Evolutionary conservation across 2,329 filamentous ascomycete genomes (phyloP), one percentile per base, ranked within the genome.

Genomic region (Colletotrichum spinosum): DNA sequence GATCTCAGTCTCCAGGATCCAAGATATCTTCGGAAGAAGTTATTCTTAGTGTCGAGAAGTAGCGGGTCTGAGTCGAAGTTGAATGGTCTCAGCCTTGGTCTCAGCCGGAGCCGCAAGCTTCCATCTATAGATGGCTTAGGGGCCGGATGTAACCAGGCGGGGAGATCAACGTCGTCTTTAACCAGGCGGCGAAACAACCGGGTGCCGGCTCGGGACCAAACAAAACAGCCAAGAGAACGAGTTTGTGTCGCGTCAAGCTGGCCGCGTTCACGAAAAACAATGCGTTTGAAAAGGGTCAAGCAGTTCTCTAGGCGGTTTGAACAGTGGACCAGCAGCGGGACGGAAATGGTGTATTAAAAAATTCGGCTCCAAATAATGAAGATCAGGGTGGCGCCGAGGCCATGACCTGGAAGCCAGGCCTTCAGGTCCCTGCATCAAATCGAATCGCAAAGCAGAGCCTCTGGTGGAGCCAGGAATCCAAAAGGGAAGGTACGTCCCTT

Each of bases 261-360:
- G 62, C 46, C 41, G 51, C 15, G 49, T 38, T 62, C 34, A 52
- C 49, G 9, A 57, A 38, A 33, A 42, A 53, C 15, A 49, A 53
- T 48, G 42, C 52, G 49, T 52, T 53, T 62, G 46, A 52, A 53
- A 25, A 25, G 25, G 34, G 46, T 48, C 58, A 49, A 49, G 41
- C 37, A 51, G 37, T 62, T 65, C 62, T 65, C 46, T 37, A 65
- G 56, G 53, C 52, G 35, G 35, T 65, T 37, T 52, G 62, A 65
- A 62, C 35, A 46, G 58, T 42, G 52, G 58, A 52, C 52, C 41
- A 41, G 12, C 44, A 34, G 48, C 51, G 41, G 48, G 8, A 57
- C 48, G 46, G 52, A 15, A 38, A 33, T 65, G 58, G 62, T 25
- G 62, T 58, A 62, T 55, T 48, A 65, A 57, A 65, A 65, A 62